Evolutionary conservation across 257 asterid species (phyloP), one percentile per base, ranked within the genome.

Genomic region (Gentiana macrophylla): DNA sequence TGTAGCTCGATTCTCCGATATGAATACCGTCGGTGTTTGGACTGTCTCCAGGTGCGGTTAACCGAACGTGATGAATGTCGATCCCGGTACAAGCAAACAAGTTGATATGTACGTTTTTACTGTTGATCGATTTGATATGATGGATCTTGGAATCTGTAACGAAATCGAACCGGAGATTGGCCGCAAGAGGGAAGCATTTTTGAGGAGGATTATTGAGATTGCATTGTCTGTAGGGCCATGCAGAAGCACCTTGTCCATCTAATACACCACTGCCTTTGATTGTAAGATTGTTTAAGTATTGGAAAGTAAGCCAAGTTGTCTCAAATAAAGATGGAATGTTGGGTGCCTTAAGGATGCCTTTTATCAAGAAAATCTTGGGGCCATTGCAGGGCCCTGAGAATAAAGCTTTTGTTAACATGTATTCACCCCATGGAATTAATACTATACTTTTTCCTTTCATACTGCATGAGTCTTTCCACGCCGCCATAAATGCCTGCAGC

Each of bases 221-320:
- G 62, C 97, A 89, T 53, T 86, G 83, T 60, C 83, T 83, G 41
- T 76, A 79, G 2, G 35, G 59, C 97, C 97, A 89, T 6, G 92
- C 97, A 54, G 57, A 52, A 5, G 46, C 57, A 8, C 97, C 95
- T 60, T 78, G 84, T 4, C 95, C 95, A 43, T 89, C 94, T 73
- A 86, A 73, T 49, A 11, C 46, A 0, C 97, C 97, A 10, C 95
- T 82, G 8, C 97, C 96, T 36, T 65, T 53, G 10, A 89, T 68
- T 8, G 60, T 70, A 63, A 89, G 47, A 32, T 53, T 32, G 11
- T 77, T 50, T 12, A 89, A 32, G 32, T 78, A 78, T 6, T 65
- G 82, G 56, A 89, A 89, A 5, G 77, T 86, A 15, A 89, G 83
- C 97, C 97, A 89, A 24, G 24, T 24, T 0, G 89, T 77, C 32